Conservation (phyloP, 805 yeast genomes). For the Clavispora carvajalis region DNA sequence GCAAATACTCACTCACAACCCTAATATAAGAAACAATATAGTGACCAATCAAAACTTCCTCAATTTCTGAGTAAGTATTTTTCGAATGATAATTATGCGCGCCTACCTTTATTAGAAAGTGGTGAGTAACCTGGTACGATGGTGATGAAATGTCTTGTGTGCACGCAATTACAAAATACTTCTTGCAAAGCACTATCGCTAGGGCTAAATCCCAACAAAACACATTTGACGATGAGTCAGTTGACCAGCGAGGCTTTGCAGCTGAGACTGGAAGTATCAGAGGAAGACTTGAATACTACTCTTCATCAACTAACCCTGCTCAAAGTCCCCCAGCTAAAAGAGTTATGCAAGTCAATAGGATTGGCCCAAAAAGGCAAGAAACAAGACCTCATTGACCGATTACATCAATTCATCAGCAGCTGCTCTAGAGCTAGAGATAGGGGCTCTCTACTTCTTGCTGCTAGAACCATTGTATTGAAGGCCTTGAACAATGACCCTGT, state of each 20-base stretch:
- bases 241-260: slow-evolving; percentile 1
- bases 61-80: too few relatives aligned
- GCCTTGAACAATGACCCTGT: slow-evolving; percentile 29
- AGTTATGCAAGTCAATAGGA: slow-evolving; percentile 45
- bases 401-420: slow-evolving; percentile 40
- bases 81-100: too few relatives aligned
- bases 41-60: too few relatives aligned
- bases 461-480: slow-evolving; percentile 39
- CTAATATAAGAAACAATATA: too few relatives aligned
- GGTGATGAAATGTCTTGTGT: background rate
- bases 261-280: background rate
- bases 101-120: too few relatives aligned
- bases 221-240: slow-evolving; percentile 2
- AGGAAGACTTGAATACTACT: slow-evolving; percentile 20
- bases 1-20: background rate
- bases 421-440: slow-evolving; percentile 26
- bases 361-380: slow-evolving; percentile 55
- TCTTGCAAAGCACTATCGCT: slow-evolving; percentile 1
- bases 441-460: slow-evolving; percentile 28
- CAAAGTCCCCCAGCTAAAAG: slow-evolving; percentile 50
- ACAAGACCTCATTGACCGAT: slow-evolving; percentile 51
- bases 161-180: slow-evolving; percentile 1
- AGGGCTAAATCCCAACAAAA: background rate
- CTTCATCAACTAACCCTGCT: slow-evolving; percentile 26
- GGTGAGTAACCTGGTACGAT: background rate